These are phyloP conservation scores for Diplodia corticola DNA, from an alignment of 2,329 filamentous ascomycete genomes.

Conservation along the genomic window DNA sequence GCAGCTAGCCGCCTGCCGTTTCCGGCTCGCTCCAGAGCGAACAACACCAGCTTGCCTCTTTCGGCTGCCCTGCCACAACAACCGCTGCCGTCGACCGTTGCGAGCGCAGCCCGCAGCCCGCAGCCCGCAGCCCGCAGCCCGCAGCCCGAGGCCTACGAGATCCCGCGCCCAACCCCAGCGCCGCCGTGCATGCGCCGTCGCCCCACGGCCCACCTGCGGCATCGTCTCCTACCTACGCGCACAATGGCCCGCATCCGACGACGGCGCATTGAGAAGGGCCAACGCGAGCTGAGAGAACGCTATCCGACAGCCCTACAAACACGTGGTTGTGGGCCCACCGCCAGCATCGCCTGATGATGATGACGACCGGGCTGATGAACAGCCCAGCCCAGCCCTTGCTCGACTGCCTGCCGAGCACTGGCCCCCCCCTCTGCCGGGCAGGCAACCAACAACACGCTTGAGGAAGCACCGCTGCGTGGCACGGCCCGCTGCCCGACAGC, in stretches of 20 bases:
- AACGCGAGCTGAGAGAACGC: background rate
- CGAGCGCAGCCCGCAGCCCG: background rate
- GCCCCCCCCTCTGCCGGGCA: background rate
- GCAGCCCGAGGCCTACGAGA: background rate
- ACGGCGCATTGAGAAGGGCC: background rate
- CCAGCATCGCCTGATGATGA: conserved; percentile 20
- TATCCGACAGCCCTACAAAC: conserved; percentile 12
- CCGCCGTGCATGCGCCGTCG: background rate
- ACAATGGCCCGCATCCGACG: background rate
- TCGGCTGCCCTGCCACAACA: background rate
- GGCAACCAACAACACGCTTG: background rate
- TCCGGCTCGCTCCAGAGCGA: background rate
- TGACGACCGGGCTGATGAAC: conserved; percentile 7
- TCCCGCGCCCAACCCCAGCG: too few species aligned
- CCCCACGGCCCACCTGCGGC: too few species aligned
- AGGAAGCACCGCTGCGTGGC: background rate
- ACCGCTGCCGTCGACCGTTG: background rate
- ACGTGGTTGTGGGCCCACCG: conserved; percentile 19
- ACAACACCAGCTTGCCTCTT: conserved; percentile 9
- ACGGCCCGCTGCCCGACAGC: conserved; percentile 7
- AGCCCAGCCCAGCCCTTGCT: conserved; percentile 10
- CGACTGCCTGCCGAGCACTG: too few species aligned
- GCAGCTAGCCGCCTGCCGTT: conserved; percentile 1
- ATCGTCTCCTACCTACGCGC: background rate
- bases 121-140: background rate